Base-by-base conservation (phyloP, 371 early-diverging fungal species). In the Massospora cicadina region DNA sequence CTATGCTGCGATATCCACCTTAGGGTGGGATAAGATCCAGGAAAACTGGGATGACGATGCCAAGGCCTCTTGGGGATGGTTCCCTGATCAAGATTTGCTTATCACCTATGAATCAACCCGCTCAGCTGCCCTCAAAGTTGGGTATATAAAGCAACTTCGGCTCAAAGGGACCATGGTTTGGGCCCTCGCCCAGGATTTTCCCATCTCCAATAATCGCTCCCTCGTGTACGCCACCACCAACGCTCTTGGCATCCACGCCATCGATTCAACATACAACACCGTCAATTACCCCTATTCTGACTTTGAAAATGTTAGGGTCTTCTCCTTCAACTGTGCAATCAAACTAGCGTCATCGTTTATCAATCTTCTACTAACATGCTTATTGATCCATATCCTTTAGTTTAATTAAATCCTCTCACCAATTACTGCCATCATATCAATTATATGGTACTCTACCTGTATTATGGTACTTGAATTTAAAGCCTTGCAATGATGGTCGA, bases 141-240 rank as follows among this genome's bases (percentile, higher is more conserved):
- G 28, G n/a, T 63, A 63, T 29, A 63, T 63, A 13, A 63, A 63
- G 26, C 24, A 63, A 2, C 10, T 29, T 27, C 23, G 55, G n/a
- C 54, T 63, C 1, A 54, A 54, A 43, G 63, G 63, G 17, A 55
- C 28, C 23, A 63, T 63, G 63, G 54, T 63, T 10, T 63, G 63
- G 63, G 2, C 53, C 3, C 28, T 63, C n/a, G 2, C 58, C 12
- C 76, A 73, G 24, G 74, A 72, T 24, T 72, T 62, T 1, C 62
- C 62, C 43, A 33, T 62, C 23, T 33, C n/a, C 25, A 43, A 62
- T n/a, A 31, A 62, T 5, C 5, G 62, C 3, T 62, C 62, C 62
- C 24, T 62, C 10, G 62, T 62, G 1, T n/a, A 21, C 33, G 26
- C 32, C 33, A 33, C 62, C 5, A 33, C 43, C 26, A 33, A 33